Base-by-base conservation (phyloP, 2,329 filamentous ascomycete species). In the Neofusicoccum ribis region DNA sequence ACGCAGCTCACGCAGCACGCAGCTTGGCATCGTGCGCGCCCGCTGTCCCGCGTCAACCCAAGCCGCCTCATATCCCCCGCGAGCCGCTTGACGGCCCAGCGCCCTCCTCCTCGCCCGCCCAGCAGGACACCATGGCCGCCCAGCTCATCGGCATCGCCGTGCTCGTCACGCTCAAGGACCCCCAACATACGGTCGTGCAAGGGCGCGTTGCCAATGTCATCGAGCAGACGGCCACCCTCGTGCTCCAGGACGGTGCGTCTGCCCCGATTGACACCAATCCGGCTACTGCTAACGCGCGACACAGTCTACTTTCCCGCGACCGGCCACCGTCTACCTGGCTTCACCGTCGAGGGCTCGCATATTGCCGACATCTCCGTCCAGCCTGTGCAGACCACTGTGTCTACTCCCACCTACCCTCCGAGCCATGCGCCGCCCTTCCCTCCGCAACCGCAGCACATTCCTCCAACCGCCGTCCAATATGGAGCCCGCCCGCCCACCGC, bases 61-160 rank as follows among this genome's bases (percentile, higher is more conserved):
- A 54, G 5, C 23, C 17, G 11, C 52, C 31, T 46, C 56, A 60
- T 36, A 27, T 36, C 17, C 56, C 7, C 34, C 14, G 27, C 15
- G 43, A 43, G 31, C 46, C 2, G 27, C 27, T 31, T 31, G 27
- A 31, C 27, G 27, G 27, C 27, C 27, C 27, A 31, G 37, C 43
- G 34, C n/a, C 47, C 17, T 5, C 3, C 41, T 8, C 49, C 41
- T 43, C 37, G 12, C 37, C 20, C 23, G 27, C 39, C 43, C 51
- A 79, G 66, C 70, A 91, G 91, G 88, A 87, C 51, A 79, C 66
- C 70, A 91, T 91, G 88, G 87, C 89, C 56, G 83, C 84, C 66
- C 56, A 60, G 56, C 92, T 94, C 75, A 87, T 92, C 72, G 91
- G 91, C 67, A 85, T 91, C 76, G 88, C 89, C 67, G 91, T 95